Conservation (phyloP, 106 monocot species). For the Xerophyta viscosa region DNA sequence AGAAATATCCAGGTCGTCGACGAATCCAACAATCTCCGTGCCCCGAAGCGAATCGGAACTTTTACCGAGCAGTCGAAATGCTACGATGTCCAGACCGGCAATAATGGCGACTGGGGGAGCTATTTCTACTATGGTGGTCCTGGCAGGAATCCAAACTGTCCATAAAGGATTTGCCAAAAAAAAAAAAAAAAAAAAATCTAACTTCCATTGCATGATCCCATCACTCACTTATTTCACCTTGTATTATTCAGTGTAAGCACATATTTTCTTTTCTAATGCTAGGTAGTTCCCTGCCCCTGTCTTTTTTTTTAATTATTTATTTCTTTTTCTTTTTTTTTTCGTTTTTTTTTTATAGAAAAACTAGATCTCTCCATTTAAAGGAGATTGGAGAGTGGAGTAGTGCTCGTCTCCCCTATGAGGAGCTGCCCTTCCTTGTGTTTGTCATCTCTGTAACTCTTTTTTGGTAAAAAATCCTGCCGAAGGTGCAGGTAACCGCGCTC, state of each 20-base stretch:
- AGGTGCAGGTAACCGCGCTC: no score
- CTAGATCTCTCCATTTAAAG: no score
- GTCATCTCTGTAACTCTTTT: no score
- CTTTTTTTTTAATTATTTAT: no score
- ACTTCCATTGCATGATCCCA: not conserved
- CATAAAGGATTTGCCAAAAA: conserved; percentile 16
- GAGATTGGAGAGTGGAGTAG: no score
- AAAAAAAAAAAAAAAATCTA: not conserved
- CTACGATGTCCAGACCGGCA: conserved; percentile 58
- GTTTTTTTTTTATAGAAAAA: no score
- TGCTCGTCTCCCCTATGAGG: no score
- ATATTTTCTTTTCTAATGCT: not conserved
- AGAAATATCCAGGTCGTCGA: conserved; percentile 73
- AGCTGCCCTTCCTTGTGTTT: no score
- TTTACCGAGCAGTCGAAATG: conserved; percentile 66
- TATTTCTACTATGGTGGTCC: conserved; percentile 92
- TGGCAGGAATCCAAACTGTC: conserved; percentile 64
- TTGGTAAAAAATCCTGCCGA: no score
- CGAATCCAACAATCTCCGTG: conserved; percentile 48
- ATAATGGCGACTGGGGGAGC: conserved; percentile 64
- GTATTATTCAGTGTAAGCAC: conserved; percentile 9
- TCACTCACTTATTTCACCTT: not conserved
- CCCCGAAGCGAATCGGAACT: conserved; percentile 41
- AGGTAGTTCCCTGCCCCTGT: no score
- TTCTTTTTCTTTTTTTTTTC: no score